Evolutionary conservation across 495 filamentous ascomycete genomes (phyloP).

Genomic region (Pyrenula aspistea): DNA sequence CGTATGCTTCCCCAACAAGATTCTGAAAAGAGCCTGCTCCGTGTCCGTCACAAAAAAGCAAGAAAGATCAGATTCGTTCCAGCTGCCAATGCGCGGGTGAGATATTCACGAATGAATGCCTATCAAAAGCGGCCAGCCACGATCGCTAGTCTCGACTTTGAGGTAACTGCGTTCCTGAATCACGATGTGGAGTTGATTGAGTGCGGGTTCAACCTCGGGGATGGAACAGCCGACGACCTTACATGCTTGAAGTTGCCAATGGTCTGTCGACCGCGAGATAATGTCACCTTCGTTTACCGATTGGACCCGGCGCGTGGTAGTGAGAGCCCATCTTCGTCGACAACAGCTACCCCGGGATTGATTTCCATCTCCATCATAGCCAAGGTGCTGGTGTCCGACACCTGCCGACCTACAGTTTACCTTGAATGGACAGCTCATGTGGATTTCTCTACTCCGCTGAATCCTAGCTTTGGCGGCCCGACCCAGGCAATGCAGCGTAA

Average conservation of each 20-base stretch:
- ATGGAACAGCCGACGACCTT: slow-evolving; percentile 58
- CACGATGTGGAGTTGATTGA: slow-evolving; percentile 58
- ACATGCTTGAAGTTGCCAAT: slow-evolving; percentile 44
- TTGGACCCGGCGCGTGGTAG: slow-evolving; percentile 54
- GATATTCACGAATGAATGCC: slow-evolving; percentile 63
- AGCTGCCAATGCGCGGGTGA: slow-evolving; percentile 70
- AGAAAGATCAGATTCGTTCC: slow-evolving; percentile 64
- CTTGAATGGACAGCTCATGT: slow-evolving; percentile 76
- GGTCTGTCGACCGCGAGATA: slow-evolving; percentile 64
- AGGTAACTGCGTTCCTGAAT: slow-evolving; percentile 72
- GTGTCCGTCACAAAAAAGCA: slow-evolving; percentile 46
- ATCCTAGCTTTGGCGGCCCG: slow-evolving; percentile 49
- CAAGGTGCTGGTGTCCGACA: slow-evolving; percentile 45
- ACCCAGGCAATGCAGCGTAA: slow-evolving; percentile 39
- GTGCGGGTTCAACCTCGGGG: slow-evolving; percentile 51
- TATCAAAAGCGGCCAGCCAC: slow-evolving; percentile 52
- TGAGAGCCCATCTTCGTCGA: slow-evolving; percentile 27
- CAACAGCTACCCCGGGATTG: slow-evolving; percentile 34
- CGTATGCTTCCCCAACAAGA: slow-evolving; percentile 58
- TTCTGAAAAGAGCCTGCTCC: slow-evolving; percentile 47
- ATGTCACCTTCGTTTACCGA: slow-evolving; percentile 74
- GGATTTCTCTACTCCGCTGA: slow-evolving; percentile 66
- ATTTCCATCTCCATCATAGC: slow-evolving; percentile 57
- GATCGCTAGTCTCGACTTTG: slow-evolving; percentile 74
- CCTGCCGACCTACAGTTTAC: slow-evolving; percentile 58